Percentiles rank a stretch among this genome's conserved stretches.
Evolutionary conservation across 1,284 basidiomycete species (phyloP).

Genomic region (Termitomyces sp.): DNA sequence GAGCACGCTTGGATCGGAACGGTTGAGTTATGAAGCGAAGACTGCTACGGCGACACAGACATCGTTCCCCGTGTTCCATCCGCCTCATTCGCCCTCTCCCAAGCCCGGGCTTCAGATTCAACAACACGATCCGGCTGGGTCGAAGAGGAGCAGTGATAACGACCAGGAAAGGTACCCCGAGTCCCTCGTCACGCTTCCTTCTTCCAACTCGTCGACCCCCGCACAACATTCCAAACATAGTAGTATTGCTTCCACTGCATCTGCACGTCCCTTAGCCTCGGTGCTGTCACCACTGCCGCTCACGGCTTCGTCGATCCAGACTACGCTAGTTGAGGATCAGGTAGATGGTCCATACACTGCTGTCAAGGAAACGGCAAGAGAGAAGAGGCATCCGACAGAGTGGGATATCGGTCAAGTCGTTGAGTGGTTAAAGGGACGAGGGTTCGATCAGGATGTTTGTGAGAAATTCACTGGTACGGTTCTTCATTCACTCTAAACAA

Average conservation of each 20-base stretch:
- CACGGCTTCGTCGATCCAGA: constrained; percentile 9
- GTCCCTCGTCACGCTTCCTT: constrained; percentile 28
- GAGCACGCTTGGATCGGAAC: constrained; percentile 28
- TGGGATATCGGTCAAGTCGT: constrained; percentile 91
- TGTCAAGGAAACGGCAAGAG: constrained; percentile 16
- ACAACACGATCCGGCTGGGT: not conserved
- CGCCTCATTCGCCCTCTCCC: constrained; percentile 14
- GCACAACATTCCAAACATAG: constrained; percentile 31
- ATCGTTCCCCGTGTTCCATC: constrained; percentile 31
- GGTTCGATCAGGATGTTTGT: constrained; percentile 80
- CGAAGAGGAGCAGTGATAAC: constrained; percentile 7
- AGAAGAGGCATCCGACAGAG: constrained; percentile 51
- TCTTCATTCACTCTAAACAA: not conserved
- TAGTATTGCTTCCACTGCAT: constrained; percentile 22
- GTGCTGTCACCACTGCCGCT: constrained; percentile 11
- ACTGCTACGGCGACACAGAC: constrained; percentile 39
- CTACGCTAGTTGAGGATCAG: constrained; percentile 15
- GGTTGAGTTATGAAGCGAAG: constrained; percentile 26
- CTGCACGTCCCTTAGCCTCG: constrained; percentile 6
- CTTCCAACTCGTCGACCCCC: constrained; percentile 27
- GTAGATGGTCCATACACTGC: not conserved
- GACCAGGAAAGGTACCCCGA: constrained; percentile 16
- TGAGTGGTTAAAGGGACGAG: constrained; percentile 82
- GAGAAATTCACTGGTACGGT: constrained; percentile 78
- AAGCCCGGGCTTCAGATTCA: not conserved